phyloP scores from a whole-genome alignment of 768 basidiomycete genomes.

The Suillus subalutaceus region DNA sequence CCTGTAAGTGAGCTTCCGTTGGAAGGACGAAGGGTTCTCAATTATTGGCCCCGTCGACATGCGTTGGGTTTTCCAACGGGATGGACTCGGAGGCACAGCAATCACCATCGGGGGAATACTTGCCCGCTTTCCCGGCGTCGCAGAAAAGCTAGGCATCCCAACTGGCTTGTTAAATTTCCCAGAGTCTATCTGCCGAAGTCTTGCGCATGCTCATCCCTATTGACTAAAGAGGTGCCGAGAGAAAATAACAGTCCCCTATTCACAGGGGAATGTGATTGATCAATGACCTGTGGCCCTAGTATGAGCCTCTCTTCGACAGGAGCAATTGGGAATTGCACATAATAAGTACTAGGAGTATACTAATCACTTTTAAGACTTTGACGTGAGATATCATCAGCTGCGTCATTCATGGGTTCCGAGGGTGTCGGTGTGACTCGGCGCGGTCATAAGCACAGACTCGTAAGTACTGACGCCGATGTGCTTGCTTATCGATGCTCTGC shows the following conservation, averaged over 20 bases:
- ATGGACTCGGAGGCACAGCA: neutral
- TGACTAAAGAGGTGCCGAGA: neutral
- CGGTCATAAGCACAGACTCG: neutral
- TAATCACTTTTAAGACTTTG: neutral
- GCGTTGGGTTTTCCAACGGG: neutral
- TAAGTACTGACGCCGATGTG: neutral
- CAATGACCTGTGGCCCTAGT: neutral
- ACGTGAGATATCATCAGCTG: neutral
- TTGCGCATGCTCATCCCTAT: neutral
- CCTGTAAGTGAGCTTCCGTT: neutral
- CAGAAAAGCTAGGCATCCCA: neutral
- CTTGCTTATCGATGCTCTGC: neutral
- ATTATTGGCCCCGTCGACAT: neutral
- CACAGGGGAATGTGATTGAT: neutral
- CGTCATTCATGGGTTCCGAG: neutral
- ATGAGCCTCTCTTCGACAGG: too few species aligned
- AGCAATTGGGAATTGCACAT: neutral
- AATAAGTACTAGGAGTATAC: neutral
- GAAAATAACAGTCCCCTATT: neutral
- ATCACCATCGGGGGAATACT: neutral
- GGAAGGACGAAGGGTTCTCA: neutral
- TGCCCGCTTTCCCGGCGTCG: too few species aligned
- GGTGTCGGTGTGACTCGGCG: neutral
- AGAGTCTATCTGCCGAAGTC: neutral
- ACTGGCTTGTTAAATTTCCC: neutral